Evolutionary conservation across 345 rosid species (phyloP).

Genomic region (Rubroshorea leprosula): DNA sequence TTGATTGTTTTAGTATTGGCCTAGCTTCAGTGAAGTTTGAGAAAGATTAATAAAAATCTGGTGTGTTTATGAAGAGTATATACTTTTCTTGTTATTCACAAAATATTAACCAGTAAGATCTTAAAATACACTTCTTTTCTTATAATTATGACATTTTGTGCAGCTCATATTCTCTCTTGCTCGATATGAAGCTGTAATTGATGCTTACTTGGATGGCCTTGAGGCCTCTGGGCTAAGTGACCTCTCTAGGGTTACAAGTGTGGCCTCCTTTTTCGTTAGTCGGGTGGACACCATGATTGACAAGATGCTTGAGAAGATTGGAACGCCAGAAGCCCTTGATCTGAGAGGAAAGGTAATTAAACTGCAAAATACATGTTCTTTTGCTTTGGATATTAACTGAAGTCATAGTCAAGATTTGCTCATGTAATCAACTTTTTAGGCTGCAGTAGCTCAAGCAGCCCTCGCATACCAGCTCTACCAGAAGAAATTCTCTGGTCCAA

Average conservation of each 20-base stretch:
- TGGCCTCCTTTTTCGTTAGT: constrained; percentile 97
- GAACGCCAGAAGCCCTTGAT: constrained; percentile 91
- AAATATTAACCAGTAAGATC: not conserved
- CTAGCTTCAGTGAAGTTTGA: not conserved
- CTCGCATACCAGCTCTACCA: constrained; percentile 92
- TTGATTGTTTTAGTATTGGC: too few species aligned
- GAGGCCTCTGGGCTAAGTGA: constrained; percentile 90
- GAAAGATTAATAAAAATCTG: not conserved
- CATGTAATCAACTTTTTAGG: constrained; percentile 37
- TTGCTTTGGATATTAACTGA: not conserved
- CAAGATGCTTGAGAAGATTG: constrained; percentile 88
- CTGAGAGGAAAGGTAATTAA: constrained; percentile 85
- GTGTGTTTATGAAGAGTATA: not conserved
- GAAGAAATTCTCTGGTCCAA: constrained; percentile 94
- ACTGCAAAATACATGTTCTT: not conserved
- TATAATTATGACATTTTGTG: constrained; percentile 13
- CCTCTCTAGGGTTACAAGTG: constrained; percentile 93
- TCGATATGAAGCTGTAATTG: constrained; percentile 90
- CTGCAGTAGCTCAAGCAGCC: constrained; percentile 96
- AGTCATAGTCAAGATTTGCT: constrained; percentile 11
- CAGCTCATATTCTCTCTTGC: constrained; percentile 95
- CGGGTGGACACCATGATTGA: constrained; percentile 93
- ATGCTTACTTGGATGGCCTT: constrained; percentile 98
- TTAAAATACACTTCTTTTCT: not conserved
- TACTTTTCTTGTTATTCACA: not conserved